Evolutionary conservation across 768 basidiomycete genomes (phyloP).

Genomic region (Polyporus arcularius): DNA sequence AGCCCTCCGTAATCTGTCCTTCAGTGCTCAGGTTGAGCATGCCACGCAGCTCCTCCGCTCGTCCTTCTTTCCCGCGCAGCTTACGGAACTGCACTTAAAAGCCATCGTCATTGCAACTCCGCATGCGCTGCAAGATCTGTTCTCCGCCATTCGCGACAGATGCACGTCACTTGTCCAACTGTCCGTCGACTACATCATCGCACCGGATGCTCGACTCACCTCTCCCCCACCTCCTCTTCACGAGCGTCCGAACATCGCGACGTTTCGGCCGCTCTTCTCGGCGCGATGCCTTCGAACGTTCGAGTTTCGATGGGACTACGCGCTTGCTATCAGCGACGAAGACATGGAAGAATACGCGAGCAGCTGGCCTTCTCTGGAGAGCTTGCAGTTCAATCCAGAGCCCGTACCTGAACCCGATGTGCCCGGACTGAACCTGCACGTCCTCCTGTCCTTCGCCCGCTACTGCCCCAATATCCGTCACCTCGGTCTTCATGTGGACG

Average conservation of each 20-base stretch:
- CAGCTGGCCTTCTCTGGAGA: conserved; percentile 29
- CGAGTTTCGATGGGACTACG: conserved; percentile 37
- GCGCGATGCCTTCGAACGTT: conserved; percentile 33
- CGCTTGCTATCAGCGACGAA: conserved; percentile 26
- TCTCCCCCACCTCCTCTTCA: conserved; percentile 16
- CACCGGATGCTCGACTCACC: conserved; percentile 18
- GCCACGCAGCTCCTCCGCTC: conserved; percentile 46
- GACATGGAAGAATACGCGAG: conserved; percentile 31
- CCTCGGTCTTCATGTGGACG: conserved; percentile 43
- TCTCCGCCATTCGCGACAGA: conserved; percentile 43
- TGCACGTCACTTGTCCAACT: conserved; percentile 50
- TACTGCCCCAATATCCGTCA: conserved; percentile 38
- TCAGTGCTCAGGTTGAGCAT: conserved; percentile 41
- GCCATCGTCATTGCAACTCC: conserved; percentile 48
- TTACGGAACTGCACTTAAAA: conserved; percentile 53
- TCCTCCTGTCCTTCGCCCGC: conserved; percentile 40
- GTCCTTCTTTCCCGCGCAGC: conserved; percentile 30
- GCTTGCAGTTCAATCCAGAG: conserved; percentile 30
- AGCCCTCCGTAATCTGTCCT: conserved; percentile 48
- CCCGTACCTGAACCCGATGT: conserved; percentile 25
- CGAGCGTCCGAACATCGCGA: conserved; percentile 36
- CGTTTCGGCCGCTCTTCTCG: conserved; percentile 38
- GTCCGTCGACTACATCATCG: conserved; percentile 36
- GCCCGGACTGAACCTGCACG: conserved; percentile 35
- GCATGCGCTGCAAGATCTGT: conserved; percentile 41